Conservation (phyloP, 1,139 yeast species). For the Yamadazyma oceani region DNA sequence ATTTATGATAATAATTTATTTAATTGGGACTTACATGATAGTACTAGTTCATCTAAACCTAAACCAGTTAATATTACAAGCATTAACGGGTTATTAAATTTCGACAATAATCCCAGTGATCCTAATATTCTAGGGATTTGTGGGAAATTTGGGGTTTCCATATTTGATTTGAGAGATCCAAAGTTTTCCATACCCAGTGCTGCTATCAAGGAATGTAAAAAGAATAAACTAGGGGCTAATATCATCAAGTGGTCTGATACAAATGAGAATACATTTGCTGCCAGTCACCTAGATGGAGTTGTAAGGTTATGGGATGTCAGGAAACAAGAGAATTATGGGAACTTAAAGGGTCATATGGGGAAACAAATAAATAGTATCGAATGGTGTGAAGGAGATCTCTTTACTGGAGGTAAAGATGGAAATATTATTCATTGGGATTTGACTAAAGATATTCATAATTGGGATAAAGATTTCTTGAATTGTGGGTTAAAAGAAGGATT, state of each 20-base stretch:
- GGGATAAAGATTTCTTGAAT: conserved; percentile 24
- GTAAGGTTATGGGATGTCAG: conserved; percentile 79
- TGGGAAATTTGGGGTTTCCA: conserved; percentile 69
- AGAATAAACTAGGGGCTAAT: conserved; percentile 28
- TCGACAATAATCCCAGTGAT: conserved; percentile 50
- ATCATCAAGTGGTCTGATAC: conserved; percentile 63
- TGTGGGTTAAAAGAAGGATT: conserved; percentile 53
- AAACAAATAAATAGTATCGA: conserved; percentile 51
- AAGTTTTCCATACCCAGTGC: conserved; percentile 36
- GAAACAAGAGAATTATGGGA: conserved; percentile 53
- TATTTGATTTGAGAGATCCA: conserved; percentile 61
- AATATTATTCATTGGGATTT: conserved; percentile 74
- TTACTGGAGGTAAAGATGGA: conserved; percentile 72
- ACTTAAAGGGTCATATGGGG: conserved; percentile 58
- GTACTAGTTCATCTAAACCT: conserved; percentile 34
- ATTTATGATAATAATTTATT: conserved; percentile 64
- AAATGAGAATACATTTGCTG: conserved; percentile 62
- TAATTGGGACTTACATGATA: conserved; percentile 67
- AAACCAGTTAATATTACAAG: conserved; percentile 53
- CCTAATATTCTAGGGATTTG: conserved; percentile 50
- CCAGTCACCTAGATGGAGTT: conserved; percentile 60
- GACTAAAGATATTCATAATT: conserved; percentile 24
- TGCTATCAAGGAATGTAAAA: conserved; percentile 14
- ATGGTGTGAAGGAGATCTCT: conserved; percentile 62
- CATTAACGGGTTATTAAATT: conserved; percentile 49